Percentiles rank a stretch among this genome's conserved stretches.
phyloP scores from a whole-genome alignment of 2,329 filamentous ascomycete genomes.

The Teratosphaeriaceae sp. region DNA sequence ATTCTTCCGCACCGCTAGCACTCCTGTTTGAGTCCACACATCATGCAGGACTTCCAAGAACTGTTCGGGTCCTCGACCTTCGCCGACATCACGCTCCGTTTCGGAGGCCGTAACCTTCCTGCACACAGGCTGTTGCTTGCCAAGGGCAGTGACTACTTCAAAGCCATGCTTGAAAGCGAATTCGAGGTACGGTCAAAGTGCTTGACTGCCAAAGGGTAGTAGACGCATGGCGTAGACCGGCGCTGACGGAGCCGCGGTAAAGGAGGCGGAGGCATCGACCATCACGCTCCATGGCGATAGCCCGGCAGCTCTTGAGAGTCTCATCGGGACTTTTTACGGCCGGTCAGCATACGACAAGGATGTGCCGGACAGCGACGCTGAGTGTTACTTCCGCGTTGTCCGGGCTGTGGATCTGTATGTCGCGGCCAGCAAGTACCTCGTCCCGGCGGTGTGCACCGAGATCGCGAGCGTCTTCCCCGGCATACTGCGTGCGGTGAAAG shows the following conservation, averaged over 20 bases:
- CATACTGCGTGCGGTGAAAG: neutral
- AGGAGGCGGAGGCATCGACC: constrained; percentile 1
- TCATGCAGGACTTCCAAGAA: neutral
- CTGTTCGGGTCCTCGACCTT: neutral
- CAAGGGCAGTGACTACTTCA: constrained; percentile 6
- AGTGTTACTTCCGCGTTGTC: neutral
- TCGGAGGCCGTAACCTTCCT: neutral
- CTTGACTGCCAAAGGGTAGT: too few relatives aligned
- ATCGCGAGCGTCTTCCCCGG: constrained; percentile 1
- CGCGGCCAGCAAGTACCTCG: constrained; percentile 8
- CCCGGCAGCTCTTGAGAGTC: constrained; percentile 1
- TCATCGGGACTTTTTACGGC: constrained; percentile 6
- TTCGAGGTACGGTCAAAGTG: constrained; percentile 6
- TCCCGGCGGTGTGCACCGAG: constrained; percentile 2
- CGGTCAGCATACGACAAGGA: constrained; percentile 3
- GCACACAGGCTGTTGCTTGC: constrained; percentile 4
- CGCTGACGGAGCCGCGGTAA: neutral
- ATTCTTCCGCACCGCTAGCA: too few relatives aligned
- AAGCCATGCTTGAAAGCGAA: constrained; percentile 1
- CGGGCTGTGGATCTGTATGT: constrained; percentile 6
- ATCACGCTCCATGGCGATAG: constrained; percentile 7
- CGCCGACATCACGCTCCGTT: constrained; percentile 1
- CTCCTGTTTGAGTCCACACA: too few relatives aligned
- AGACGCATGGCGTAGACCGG: neutral
- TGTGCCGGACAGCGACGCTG: neutral